Percentiles rank a stretch among this genome's conserved stretches.
Conservation (phyloP, 768 basidiomycete species). For the Suillus variegatus region DNA sequence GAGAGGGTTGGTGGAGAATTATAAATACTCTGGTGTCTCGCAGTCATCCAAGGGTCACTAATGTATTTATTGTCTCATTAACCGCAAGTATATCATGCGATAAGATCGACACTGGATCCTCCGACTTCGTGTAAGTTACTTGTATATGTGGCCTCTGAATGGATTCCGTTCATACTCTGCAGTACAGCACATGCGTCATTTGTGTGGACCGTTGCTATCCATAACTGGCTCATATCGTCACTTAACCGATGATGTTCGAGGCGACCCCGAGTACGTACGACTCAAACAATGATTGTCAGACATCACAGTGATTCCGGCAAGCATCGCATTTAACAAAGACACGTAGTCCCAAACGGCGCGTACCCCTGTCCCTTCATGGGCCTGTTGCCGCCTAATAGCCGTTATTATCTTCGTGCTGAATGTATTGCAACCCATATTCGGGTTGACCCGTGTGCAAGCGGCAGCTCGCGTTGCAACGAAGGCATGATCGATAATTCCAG, state of each 20-base stretch:
- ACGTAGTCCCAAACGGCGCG: not conserved
- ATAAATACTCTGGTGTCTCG: constrained; percentile 66
- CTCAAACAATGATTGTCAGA: constrained; percentile 61
- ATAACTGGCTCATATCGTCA: constrained; percentile 90
- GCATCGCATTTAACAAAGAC: not conserved
- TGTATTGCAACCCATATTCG: not conserved
- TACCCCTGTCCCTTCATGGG: not conserved
- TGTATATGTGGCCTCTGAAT: not conserved
- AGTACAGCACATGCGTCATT: constrained; percentile 97
- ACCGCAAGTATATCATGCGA: not conserved
- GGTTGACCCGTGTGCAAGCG: not conserved
- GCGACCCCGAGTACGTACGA: constrained; percentile 89
- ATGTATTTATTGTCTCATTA: constrained; percentile 10
- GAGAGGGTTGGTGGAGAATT: constrained; percentile 78
- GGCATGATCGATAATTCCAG: constrained; percentile 5
- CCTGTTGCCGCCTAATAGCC: not conserved
- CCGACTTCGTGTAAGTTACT: constrained; percentile 65
- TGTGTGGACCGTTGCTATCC: constrained; percentile 89
- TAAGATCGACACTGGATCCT: not conserved
- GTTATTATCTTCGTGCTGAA: not conserved
- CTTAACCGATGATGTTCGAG: constrained; percentile 87
- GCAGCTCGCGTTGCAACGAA: constrained; percentile 21
- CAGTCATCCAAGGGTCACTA: not conserved
- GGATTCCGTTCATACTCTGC: constrained; percentile 2
- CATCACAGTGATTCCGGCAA: not conserved